These are phyloP conservation scores for Backusella circina DNA, from an alignment of 192 early-diverging fungal genomes.

Conservation along the genomic window DNA sequence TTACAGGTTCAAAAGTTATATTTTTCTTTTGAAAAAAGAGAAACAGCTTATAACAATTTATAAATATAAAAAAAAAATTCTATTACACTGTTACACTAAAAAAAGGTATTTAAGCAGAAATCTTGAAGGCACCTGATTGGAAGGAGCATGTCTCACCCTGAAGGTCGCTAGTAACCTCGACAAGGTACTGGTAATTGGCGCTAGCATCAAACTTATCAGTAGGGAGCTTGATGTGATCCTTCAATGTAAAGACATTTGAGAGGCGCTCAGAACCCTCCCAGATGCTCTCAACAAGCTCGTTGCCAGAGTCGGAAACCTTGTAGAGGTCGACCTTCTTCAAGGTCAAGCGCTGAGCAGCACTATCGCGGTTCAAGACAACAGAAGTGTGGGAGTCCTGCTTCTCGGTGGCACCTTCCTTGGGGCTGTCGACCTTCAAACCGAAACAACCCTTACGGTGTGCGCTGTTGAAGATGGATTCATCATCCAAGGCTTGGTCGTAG, in stretches of 20 bases:
- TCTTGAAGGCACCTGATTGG: constrained; percentile 15
- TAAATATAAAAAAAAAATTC: constrained; percentile 1
- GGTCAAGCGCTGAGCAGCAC: constrained; percentile 17
- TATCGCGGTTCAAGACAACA: constrained; percentile 14
- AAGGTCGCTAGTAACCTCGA: constrained; percentile 3
- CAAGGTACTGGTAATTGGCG: constrained; percentile 7
- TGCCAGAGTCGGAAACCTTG: not conserved
- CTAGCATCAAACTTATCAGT: not conserved
- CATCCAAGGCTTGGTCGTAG: constrained; percentile 10
- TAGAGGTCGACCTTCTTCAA: constrained; percentile 19
- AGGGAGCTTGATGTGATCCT: constrained; percentile 19
- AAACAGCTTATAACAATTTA: not conserved
- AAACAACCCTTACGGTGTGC: constrained; percentile 21
- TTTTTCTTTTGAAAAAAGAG: not conserved
- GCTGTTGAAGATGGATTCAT: constrained; percentile 13
- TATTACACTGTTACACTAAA: not conserved
- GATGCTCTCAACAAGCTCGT: constrained; percentile 12
- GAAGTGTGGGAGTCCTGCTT: constrained; percentile 7
- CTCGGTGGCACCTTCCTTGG: constrained; percentile 8
- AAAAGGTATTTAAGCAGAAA: constrained; percentile 1
- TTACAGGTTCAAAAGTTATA: not conserved
- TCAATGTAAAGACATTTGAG: constrained; percentile 12
- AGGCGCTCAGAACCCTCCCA: constrained; percentile 9
- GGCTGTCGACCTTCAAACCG: constrained; percentile 14
- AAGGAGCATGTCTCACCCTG: constrained; percentile 7